Conservation (phyloP, 495 filamentous ascomycete species). For the Hypoxylon perforatum region DNA sequence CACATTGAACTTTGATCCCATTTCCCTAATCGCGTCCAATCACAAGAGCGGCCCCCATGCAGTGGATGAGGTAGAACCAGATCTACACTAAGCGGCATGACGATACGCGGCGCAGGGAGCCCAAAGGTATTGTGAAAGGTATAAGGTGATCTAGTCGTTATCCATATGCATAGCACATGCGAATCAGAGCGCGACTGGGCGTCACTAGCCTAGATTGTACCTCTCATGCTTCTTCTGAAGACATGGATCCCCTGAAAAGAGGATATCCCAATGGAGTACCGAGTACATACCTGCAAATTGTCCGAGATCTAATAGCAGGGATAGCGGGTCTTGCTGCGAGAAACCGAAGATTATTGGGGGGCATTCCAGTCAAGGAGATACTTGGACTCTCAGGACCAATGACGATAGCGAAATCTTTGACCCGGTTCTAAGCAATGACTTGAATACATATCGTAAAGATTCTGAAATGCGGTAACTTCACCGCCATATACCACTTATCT, state of each 20-base stretch:
- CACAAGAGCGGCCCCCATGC: conserved; percentile 7
- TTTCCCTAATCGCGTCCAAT: conserved; percentile 30
- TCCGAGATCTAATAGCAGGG: conserved; percentile 21
- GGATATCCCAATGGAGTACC: conserved; percentile 1
- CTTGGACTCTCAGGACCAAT: conserved; percentile 1
- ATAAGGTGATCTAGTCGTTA: not conserved
- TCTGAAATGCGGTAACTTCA: conserved; percentile 17
- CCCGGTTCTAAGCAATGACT: conserved; percentile 14
- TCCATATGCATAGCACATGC: conserved; percentile 6
- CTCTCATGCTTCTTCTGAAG: conserved; percentile 6
- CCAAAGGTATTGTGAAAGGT: not conserved
- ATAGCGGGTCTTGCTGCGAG: conserved; percentile 6
- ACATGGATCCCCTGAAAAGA: conserved; percentile 4
- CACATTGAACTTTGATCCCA: conserved; percentile 15
- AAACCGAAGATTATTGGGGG: conserved; percentile 6
- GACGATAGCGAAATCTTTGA: conserved; percentile 9
- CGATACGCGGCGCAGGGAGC: conserved; percentile 9
- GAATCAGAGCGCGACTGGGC: conserved; percentile 12
- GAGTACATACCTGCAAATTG: conserved; percentile 12
- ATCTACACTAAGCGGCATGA: conserved; percentile 8
- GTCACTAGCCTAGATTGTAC: conserved; percentile 1
- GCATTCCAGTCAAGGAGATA: conserved; percentile 10
- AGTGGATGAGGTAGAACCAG: conserved; percentile 17
- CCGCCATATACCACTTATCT: conserved; percentile 26
- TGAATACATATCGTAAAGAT: not conserved